Evolutionary conservation across 2,329 filamentous ascomycete species (phyloP), one percentile per base, ranked within the genome.

Genomic region (Venturia nashicola): DNA sequence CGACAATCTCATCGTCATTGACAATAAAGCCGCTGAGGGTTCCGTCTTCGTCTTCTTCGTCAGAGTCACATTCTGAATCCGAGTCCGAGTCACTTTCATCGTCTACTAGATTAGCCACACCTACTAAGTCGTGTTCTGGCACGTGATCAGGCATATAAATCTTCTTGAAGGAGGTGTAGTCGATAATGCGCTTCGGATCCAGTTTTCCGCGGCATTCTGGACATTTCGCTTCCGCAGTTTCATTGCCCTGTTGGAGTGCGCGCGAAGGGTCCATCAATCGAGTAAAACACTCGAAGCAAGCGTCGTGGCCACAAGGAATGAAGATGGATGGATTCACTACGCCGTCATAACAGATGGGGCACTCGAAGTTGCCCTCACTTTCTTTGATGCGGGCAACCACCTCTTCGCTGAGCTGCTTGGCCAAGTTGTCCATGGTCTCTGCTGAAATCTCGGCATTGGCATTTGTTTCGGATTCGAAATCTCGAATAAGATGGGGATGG

Each of bases 321-420:
- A 92, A 87, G 67, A 96, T 89, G 3, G 83, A 83, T 0, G 90
- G 89, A 66, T 92, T 91, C 16, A 82, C 79, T 7, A 87, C 84
- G n/a, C 18, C 46, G 69, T 96, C 91, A 65, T 89, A 86, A 72
- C 91, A 96, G 23, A 94, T 86, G 0, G 89, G 89, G 70, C 91
- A 96, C 71, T 92, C 87, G 61, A 93, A 90, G 2, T 71, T 70
- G 23, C 79, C 82, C 0, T 85, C 79, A 6, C 78, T 75, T 14
- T 77, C 75, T 67, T 79, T 88, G 71, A 94, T 81, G 7, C 90
- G 84, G n/a, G 77, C 71, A 20, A 95, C 79, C 14, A 90, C 88
- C 2, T 83, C 77, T 0, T 73, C 68, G 6, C 78, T 73, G 12
- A 96, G 77, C 23, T 78, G 72, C 69, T 83, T 82, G 1, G 90